Percentiles rank a stretch among this genome's conserved stretches.
Conservation (phyloP, 2,329 filamentous ascomycete genomes). For the Apiospora arundinis region DNA sequence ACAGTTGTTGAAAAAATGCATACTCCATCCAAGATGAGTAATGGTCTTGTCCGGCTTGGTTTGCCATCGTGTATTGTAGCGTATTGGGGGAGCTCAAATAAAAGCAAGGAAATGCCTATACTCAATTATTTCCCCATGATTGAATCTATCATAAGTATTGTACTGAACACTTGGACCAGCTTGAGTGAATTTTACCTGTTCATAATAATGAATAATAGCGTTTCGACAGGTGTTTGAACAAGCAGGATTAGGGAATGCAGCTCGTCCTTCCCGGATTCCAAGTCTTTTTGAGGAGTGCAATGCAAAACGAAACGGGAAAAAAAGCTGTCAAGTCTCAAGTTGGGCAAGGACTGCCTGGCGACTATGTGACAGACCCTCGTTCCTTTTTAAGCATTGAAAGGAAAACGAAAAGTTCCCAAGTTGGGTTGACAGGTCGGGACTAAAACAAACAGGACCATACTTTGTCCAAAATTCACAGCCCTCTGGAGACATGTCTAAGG, state of each 20-base stretch:
- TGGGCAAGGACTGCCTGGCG: background rate
- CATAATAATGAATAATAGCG: background rate
- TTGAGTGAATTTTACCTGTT: background rate
- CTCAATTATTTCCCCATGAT: background rate
- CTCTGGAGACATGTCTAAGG: background rate
- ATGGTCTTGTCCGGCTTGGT: background rate
- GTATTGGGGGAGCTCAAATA: background rate
- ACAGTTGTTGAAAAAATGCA: too few species aligned
- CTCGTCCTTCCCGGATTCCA: background rate
- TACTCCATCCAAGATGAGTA: background rate
- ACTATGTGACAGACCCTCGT: constrained; percentile 4
- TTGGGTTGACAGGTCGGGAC: constrained; percentile 2
- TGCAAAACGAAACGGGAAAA: background rate
- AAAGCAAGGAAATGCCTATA: background rate
- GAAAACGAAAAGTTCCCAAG: background rate
- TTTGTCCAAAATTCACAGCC: background rate
- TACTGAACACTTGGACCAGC: too few species aligned
- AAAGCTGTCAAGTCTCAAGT: constrained; percentile 1
- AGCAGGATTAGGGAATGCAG: background rate
- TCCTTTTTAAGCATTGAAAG: background rate
- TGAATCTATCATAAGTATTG: background rate
- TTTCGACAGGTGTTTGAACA: background rate
- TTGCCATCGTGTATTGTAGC: background rate
- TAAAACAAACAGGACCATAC: background rate
- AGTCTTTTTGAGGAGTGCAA: background rate